Conservation (phyloP, 1,284 basidiomycete species). For the Apiotrichum gracile region DNA sequence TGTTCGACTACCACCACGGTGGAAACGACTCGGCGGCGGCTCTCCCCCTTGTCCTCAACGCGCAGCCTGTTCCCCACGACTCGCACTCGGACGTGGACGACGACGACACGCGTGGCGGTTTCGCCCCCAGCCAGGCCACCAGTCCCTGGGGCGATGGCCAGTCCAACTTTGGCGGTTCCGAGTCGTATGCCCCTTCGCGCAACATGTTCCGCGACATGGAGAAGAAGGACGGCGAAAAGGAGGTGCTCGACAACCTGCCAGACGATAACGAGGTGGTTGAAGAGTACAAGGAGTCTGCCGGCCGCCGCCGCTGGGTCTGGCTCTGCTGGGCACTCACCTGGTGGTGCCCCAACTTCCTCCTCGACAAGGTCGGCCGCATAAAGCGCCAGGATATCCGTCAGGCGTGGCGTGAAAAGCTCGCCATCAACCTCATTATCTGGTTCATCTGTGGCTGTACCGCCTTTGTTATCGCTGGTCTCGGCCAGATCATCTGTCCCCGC, state of each 20-base stretch:
- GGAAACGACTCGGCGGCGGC: slow-evolving; percentile 48
- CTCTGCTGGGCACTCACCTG: slow-evolving; percentile 87
- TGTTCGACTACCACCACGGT: slow-evolving; percentile 19
- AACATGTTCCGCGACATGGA: slow-evolving; percentile 88
- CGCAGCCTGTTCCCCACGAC: slow-evolving; percentile 64
- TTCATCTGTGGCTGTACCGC: slow-evolving; percentile 78
- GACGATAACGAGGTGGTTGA: slow-evolving; percentile 81
- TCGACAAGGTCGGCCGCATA: slow-evolving; percentile 75
- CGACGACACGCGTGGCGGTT: slow-evolving; percentile 57
- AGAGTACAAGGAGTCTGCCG: slow-evolving; percentile 71
- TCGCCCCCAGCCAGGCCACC: slow-evolving; percentile 58
- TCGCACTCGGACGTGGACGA: slow-evolving; percentile 61
- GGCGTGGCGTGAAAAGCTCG: slow-evolving; percentile 96
- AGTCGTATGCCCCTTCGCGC: slow-evolving; percentile 84
- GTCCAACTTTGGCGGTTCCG: slow-evolving; percentile 76
- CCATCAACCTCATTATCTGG: slow-evolving; percentile 95
- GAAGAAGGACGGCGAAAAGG: slow-evolving; percentile 65
- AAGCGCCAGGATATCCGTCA: slow-evolving; percentile 89
- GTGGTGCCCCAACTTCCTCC: slow-evolving; percentile 72
- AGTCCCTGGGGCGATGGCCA: slow-evolving; percentile 68
- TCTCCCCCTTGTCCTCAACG: slow-evolving; percentile 65
- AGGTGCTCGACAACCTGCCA: slow-evolving; percentile 68
- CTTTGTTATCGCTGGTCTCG: slow-evolving; percentile 89
- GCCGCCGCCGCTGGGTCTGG: slow-evolving; percentile 78
- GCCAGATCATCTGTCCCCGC: slow-evolving; percentile 84